These are phyloP conservation scores for Pythium catenulatum DNA, from an alignment of 352 stramenopile species.

Conservation along the genomic window DNA sequence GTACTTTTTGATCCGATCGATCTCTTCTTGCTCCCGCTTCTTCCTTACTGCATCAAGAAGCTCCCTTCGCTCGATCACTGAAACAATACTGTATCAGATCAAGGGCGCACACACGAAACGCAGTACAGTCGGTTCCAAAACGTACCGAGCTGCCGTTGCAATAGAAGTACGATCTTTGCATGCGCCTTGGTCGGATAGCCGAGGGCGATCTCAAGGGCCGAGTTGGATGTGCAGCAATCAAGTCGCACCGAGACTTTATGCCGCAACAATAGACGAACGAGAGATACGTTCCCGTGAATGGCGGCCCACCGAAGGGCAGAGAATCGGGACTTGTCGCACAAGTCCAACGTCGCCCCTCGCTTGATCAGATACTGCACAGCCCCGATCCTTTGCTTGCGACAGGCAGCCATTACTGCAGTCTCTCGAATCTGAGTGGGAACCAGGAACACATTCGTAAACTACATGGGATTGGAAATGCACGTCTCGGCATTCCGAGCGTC, in stretches of 20 bases:
- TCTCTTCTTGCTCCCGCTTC: slow-evolving; percentile 66
- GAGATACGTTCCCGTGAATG: slow-evolving; percentile 59
- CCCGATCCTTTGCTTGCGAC: slow-evolving; percentile 69
- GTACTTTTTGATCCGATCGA: slow-evolving; percentile 60
- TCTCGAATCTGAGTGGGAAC: slow-evolving; percentile 78
- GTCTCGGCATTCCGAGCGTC: no score
- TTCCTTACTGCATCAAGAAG: slow-evolving; percentile 62
- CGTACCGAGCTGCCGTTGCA: slow-evolving; percentile 72
- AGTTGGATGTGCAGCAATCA: slow-evolving; percentile 73
- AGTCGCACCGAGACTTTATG: slow-evolving; percentile 69
- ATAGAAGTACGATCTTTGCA: slow-evolving; percentile 63
- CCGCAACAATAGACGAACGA: slow-evolving; percentile 68
- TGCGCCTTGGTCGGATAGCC: slow-evolving; percentile 63
- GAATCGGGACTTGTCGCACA: slow-evolving; percentile 68
- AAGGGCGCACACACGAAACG: no score
- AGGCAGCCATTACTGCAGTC: slow-evolving; percentile 73
- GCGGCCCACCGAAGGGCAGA: slow-evolving; percentile 77
- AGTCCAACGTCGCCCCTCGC: slow-evolving; percentile 65
- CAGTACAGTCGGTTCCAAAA: no score
- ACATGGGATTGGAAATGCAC: no score
- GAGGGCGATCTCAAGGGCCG: slow-evolving; percentile 70
- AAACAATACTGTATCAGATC: no score
- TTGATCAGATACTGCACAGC: slow-evolving; percentile 70
- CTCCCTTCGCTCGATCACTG: slow-evolving; percentile 66
- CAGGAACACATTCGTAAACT: no score